These are phyloP conservation scores for Uronychia setigera DNA, from an alignment of 73 alveolate species.

Conservation along the genomic window DNA sequence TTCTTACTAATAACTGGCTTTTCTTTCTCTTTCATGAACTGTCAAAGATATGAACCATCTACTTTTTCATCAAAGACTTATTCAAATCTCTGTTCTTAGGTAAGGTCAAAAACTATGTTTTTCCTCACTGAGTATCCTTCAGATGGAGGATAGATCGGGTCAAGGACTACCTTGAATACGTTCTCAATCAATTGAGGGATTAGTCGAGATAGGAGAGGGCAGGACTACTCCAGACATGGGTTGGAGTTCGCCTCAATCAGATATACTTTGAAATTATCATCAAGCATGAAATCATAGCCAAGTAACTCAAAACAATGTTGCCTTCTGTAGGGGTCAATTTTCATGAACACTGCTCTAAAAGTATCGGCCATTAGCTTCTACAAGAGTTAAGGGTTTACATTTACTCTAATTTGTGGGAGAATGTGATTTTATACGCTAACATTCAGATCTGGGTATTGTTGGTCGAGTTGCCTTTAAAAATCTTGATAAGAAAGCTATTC, in stretches of 20 bases:
- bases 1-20: too few species aligned
- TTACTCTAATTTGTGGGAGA: conserved; percentile 52
- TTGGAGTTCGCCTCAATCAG: conserved; percentile 76
- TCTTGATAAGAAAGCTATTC: conserved; percentile 59
- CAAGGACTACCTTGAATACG: conserved; percentile 54
- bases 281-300: conserved; percentile 41
- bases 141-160: conserved; percentile 40
- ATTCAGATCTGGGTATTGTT: conserved; percentile 41
- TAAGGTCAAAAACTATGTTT: neutral
- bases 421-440: conserved; percentile 28
- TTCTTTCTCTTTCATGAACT: conserved; percentile 86
- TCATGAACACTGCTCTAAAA: conserved; percentile 2
- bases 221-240: conserved; percentile 60
- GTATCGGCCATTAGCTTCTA: conserved; percentile 17
- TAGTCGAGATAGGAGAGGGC: conserved; percentile 47
- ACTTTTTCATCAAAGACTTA: neutral
- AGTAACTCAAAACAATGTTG: conserved; percentile 6
- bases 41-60: too few species aligned
- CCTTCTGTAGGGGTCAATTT: conserved; percentile 6
- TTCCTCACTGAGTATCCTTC: neutral
- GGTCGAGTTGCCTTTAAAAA: conserved; percentile 43
- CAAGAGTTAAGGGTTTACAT: neutral
- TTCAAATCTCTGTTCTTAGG: neutral
- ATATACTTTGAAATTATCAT: conserved; percentile 72
- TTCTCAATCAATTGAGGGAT: conserved; percentile 62